Conservation (phyloP, 441 rosid species). For the Croton setiger region DNA sequence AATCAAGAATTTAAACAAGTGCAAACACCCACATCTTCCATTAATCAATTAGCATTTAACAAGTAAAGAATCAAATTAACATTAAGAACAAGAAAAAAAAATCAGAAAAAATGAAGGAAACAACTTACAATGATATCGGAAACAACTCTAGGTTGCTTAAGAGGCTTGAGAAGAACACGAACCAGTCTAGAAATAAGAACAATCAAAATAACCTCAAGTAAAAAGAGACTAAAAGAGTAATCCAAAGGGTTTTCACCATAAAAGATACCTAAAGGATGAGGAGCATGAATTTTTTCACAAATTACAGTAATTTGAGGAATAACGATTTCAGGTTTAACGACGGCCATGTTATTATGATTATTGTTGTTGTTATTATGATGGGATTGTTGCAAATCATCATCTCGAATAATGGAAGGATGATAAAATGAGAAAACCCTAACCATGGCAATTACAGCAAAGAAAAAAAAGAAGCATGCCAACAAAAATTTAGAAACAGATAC, state of each 20-base stretch:
- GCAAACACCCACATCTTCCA: no score
- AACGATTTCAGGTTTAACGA: not conserved
- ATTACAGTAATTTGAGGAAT: conserved; percentile 21
- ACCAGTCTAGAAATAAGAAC: conserved; percentile 30
- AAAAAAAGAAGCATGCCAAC: not conserved
- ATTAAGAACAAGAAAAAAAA: not conserved
- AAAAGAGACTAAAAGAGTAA: conserved; percentile 37
- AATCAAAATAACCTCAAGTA: conserved; percentile 34
- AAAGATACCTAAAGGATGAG: conserved; percentile 37
- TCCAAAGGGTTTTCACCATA: conserved; percentile 50
- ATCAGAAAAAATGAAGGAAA: no score
- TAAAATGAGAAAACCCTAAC: conserved; percentile 30
- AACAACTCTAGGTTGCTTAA: conserved; percentile 62
- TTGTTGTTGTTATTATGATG: no score
- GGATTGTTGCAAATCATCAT: conserved; percentile 11
- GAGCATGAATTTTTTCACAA: conserved; percentile 27
- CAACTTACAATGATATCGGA: conserved; percentile 63
- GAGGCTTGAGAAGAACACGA: conserved; percentile 60
- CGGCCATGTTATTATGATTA: not conserved
- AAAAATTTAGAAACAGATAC: not conserved
- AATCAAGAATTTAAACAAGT: not conserved
- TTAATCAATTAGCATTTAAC: no score
- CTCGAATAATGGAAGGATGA: not conserved
- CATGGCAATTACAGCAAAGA: conserved; percentile 12
- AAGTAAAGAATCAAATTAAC: no score